Evolutionary conservation across 2,329 filamentous ascomycete species (phyloP).

Genomic region (Hypoxylon sp.): DNA sequence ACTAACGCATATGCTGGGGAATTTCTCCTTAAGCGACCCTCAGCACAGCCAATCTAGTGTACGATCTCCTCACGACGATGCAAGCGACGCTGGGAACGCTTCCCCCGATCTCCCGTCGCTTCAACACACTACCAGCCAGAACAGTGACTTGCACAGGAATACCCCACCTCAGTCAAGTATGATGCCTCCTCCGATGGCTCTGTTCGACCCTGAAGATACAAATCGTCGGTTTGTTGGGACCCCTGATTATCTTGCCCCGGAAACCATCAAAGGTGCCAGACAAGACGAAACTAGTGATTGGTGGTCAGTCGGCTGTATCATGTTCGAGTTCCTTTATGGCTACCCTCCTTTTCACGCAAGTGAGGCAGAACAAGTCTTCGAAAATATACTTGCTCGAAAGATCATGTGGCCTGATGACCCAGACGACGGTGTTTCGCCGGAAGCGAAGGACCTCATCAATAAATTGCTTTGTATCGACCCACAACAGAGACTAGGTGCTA

Average conservation of each 20-base stretch:
- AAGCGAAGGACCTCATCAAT: constrained; percentile 96
- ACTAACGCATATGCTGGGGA: constrained; percentile 84
- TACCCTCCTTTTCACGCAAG: constrained; percentile 93
- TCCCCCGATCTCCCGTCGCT: constrained; percentile 83
- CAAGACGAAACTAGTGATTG: constrained; percentile 99
- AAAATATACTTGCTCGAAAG: constrained; percentile 90
- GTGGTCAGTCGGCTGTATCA: constrained; percentile 99
- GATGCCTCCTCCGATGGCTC: constrained; percentile 91
- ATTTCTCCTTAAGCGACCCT: constrained; percentile 79
- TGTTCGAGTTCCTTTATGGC: constrained; percentile 96
- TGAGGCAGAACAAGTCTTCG: constrained; percentile 93
- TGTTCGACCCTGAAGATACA: constrained; percentile 96
- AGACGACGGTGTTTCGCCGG: constrained; percentile 83
- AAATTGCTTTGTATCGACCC: constrained; percentile 90
- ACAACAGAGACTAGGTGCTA: constrained; percentile 84
- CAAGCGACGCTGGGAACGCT: constrained; percentile 74
- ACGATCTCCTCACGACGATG: constrained; percentile 79
- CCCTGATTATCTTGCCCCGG: constrained; percentile 95
- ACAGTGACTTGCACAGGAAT: constrained; percentile 68
- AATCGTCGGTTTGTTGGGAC: constrained; percentile 96
- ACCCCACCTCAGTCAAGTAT: constrained; percentile 76
- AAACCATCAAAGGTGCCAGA: constrained; percentile 94
- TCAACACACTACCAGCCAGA: constrained; percentile 66
- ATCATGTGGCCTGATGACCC: constrained; percentile 93
- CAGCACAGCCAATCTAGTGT: constrained; percentile 63